Evolutionary conservation across 805 yeast genomes (phyloP).

Genomic region (Danielia reshetovae): DNA sequence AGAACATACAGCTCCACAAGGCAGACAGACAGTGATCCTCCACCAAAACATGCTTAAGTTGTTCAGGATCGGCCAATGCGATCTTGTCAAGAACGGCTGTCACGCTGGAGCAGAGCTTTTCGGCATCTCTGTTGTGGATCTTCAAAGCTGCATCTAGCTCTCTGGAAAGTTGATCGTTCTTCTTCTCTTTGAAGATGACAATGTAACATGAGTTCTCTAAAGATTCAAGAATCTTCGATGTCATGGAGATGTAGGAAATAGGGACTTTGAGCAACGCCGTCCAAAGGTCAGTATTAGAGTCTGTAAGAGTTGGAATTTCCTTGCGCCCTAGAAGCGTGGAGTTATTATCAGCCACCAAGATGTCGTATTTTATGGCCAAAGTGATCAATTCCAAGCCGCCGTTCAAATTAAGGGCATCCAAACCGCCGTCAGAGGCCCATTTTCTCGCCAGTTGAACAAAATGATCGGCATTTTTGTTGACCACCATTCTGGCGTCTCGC

Average conservation of each 20-base stretch:
- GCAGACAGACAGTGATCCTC: conserved; percentile 47
- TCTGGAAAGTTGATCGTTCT: conserved; percentile 16
- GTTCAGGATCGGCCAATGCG: conserved; percentile 26
- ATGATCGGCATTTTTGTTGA: conserved; percentile 40
- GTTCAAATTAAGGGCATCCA: neutral
- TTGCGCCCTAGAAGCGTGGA: conserved; percentile 8
- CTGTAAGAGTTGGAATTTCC: conserved; percentile 10
- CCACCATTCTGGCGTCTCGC: conserved; percentile 46
- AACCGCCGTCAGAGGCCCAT: conserved; percentile 3
- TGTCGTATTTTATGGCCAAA: conserved; percentile 17
- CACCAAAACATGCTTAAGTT: conserved; percentile 20
- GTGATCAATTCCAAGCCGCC: conserved; percentile 10
- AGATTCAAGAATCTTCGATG: conserved; percentile 11
- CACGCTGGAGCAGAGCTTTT: conserved; percentile 17
- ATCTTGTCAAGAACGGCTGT: conserved; percentile 27
- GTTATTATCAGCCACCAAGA: conserved; percentile 11
- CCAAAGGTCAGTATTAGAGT: conserved; percentile 12
- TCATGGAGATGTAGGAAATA: conserved; percentile 9
- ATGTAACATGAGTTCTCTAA: conserved; percentile 17
- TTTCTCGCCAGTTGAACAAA: conserved; percentile 21
- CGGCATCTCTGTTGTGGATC: conserved; percentile 30
- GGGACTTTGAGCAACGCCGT: conserved; percentile 6
- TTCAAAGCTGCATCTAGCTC: conserved; percentile 21
- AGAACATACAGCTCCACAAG: conserved; percentile 70
- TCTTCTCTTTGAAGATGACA: conserved; percentile 22